Conservation (phyloP, 805 yeast genomes). For the Teunomyces lycoperdinae region DNA sequence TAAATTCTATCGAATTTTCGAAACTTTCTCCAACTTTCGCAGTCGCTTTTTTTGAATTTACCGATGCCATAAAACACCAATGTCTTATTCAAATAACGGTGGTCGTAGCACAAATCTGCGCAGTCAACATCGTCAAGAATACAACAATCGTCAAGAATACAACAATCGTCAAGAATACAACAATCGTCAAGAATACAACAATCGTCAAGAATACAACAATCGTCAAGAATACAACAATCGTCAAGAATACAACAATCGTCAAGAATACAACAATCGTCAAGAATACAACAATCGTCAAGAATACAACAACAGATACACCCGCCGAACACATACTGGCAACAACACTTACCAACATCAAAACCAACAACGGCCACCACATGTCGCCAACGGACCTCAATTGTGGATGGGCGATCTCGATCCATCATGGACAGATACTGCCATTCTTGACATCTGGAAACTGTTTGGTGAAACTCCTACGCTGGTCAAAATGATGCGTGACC, state of each 20-base stretch:
- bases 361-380: not conserved
- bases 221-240: not conserved
- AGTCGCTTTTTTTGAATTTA: too few species aligned
- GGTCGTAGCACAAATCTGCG: conserved; percentile 1
- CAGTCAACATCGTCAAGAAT: not conserved
- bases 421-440: conserved; percentile 70
- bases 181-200: too few species aligned
- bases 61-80: too few species aligned
- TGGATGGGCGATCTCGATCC: conserved; percentile 95
- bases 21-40: too few species aligned
- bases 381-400: conserved; percentile 26
- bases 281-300: not conserved
- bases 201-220: not conserved
- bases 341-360: not conserved
- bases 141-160: not conserved
- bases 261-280: not conserved
- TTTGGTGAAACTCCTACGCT: conserved; percentile 59
- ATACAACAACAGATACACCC: not conserved
- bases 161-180: too few species aligned
- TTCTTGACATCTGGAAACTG: conserved; percentile 66
- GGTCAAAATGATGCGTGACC: conserved; percentile 73
- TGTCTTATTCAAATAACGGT: not conserved
- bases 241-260: too few species aligned
- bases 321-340: conserved; percentile 21
- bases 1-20: too few species aligned